Evolutionary conservation across 805 yeast species (phyloP), one percentile per base, ranked within the genome.

Genomic region (Cyberlindnera xylosilytica): DNA sequence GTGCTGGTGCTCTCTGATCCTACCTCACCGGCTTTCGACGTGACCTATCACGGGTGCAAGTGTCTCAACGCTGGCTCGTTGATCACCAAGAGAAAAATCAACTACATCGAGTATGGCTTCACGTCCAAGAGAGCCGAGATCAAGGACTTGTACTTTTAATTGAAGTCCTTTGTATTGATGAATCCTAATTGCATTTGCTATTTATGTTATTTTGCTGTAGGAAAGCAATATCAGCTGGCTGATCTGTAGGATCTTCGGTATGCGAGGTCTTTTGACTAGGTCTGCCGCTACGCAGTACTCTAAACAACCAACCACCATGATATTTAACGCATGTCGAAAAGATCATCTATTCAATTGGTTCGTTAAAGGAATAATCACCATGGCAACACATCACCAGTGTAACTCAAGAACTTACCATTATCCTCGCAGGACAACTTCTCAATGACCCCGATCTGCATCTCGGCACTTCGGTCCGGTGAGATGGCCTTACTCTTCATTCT

Each of bases 21-120:
- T 2, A 70, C 83, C 0, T 77, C 87, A 1, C 86, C 90, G 4
- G 67, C 70, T 33, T 87, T 84, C 58, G 86, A 83, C 44, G 78
- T 87, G 26, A 77, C 84, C 0, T 89, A 87, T 58, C 83, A 86
- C 54, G 95, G 91, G 4, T 87, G 96, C 57, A 79, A 78, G 60
- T 83, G 86, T 10, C 53, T 87, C 18, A 91, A 90, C 52, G 76
- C 91, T 2, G 85, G 93, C 0, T 64, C 63, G 16, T 74, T 86
- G 47, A 50, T 74, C 16, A 56, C 63, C 50, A 70, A 73, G 15
- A 70, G 70, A 32, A 68, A 71, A 43, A 72, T 82, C 30, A 76
- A 77, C 49, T 90, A 85, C 65, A 65, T 81, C n/a, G 96, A 87
- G 61, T 89, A 85, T 57, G 66, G 53, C 36, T 87, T 95, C 2